These are phyloP conservation scores for Plasmopara muralis DNA, from an alignment of 352 stramenopile species.

Conservation along the genomic window DNA sequence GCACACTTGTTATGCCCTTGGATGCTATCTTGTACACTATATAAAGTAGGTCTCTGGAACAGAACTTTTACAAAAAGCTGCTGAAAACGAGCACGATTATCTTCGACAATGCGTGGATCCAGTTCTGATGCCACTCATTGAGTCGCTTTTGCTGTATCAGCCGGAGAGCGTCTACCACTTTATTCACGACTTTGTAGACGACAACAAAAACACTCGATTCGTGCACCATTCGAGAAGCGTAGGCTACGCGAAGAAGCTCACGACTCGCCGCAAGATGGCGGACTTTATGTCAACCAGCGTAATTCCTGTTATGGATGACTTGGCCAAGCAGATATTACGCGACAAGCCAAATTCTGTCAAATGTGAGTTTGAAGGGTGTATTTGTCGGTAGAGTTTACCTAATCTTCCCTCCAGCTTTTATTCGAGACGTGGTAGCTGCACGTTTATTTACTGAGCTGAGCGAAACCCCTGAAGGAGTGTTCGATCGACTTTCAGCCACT, in stretches of 20 bases:
- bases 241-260: slow-evolving; percentile 62
- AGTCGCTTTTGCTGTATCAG: slow-evolving; percentile 72
- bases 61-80: slow-evolving; percentile 15
- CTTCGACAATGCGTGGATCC: slow-evolving; percentile 67
- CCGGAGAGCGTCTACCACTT: slow-evolving; percentile 77
- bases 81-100: slow-evolving; percentile 73
- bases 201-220: slow-evolving; percentile 43
- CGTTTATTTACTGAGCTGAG: slow-evolving; percentile 38
- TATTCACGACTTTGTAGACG: slow-evolving; percentile 71
- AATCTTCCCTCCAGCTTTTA: slow-evolving; percentile 32
- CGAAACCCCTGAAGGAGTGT: slow-evolving; percentile 8
- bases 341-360: slow-evolving; percentile 61
- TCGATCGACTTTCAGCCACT: slow-evolving; percentile 44
- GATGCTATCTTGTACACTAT: too few relatives aligned
- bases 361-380: slow-evolving; percentile 22
- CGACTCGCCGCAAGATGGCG: slow-evolving; percentile 68
- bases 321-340: slow-evolving; percentile 71
- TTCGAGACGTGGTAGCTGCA: slow-evolving; percentile 50
- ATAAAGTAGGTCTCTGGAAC: too few relatives aligned
- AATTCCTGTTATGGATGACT: slow-evolving; percentile 80
- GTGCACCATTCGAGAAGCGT: slow-evolving; percentile 16
- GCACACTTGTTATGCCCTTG: too few relatives aligned
- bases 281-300: slow-evolving; percentile 82
- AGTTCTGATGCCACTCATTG: slow-evolving; percentile 78
- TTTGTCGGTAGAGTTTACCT: neutral